Evolutionary conservation across 2,329 filamentous ascomycete species (phyloP).

Genomic region (Penicillium sp.): DNA sequence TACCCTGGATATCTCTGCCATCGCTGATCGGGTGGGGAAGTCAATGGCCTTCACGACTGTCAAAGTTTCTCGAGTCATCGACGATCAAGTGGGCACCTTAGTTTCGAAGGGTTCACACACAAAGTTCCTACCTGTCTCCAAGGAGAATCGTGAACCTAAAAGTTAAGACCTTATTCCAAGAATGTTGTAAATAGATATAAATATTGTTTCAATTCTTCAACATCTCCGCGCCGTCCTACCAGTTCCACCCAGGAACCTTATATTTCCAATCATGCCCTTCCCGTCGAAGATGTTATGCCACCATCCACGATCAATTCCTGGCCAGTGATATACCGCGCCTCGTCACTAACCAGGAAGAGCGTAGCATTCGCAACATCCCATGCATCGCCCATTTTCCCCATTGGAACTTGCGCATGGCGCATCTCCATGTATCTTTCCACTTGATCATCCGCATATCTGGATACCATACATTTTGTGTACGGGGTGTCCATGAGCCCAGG

Average conservation of each 20-base stretch:
- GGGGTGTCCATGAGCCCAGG: slow-evolving; percentile 59
- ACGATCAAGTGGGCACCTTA: slow-evolving; percentile 5
- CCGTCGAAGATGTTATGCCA: slow-evolving; percentile 30
- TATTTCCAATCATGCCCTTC: background rate
- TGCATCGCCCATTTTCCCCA: slow-evolving; percentile 33
- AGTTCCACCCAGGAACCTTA: background rate
- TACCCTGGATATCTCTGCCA: slow-evolving; percentile 1
- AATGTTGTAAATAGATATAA: background rate
- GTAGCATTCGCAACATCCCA: slow-evolving; percentile 36
- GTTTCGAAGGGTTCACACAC: slow-evolving; percentile 9
- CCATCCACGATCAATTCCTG: slow-evolving; percentile 39
- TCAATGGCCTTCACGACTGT: slow-evolving; percentile 10
- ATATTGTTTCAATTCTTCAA: background rate
- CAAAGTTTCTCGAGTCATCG: slow-evolving; percentile 2
- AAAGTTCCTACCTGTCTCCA: slow-evolving; percentile 10
- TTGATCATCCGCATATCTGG: slow-evolving; percentile 46
- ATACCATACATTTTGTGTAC: slow-evolving; percentile 46
- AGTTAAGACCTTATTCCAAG: background rate
- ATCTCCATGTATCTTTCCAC: slow-evolving; percentile 40
- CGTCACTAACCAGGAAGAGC: slow-evolving; percentile 30
- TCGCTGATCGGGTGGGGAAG: slow-evolving; percentile 6
- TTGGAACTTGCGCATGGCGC: slow-evolving; percentile 26
- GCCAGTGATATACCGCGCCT: slow-evolving; percentile 35
- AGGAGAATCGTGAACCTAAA: slow-evolving; percentile 1
- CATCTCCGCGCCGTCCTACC: background rate